Percentiles rank a stretch among this genome's conserved stretches.
Evolutionary conservation across 2,329 filamentous ascomycete genomes (phyloP).

Genomic region (Cadophora sp.): DNA sequence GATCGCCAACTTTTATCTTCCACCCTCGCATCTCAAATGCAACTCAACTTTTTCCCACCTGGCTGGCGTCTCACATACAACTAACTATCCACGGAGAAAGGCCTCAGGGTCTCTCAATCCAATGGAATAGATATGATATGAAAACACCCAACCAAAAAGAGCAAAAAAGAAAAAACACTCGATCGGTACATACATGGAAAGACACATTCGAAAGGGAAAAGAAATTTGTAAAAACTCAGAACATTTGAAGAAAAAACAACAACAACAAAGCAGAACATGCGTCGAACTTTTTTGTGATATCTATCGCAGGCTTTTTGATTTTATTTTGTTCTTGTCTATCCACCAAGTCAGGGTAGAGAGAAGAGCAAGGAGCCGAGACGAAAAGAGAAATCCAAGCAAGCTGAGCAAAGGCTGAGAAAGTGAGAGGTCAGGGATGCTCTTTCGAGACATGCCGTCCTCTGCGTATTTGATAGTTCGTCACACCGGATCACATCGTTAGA

Average conservation of each 20-base stretch:
- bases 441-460: conserved; percentile 21
- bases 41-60: too few relatives aligned
- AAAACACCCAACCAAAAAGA: not conserved
- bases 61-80: too few relatives aligned
- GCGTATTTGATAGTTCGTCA: conserved; percentile 9
- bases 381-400: not conserved
- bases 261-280: not conserved
- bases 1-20: conserved; percentile 4
- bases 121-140: conserved; percentile 1
- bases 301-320: not conserved
- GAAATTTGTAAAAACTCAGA: not conserved
- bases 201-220: not conserved
- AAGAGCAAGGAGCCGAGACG: not conserved
- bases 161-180: not conserved
- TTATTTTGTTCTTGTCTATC: conserved; percentile 5
- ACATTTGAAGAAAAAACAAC: not conserved
- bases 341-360: not conserved
- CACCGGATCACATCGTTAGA: conserved; percentile 18
- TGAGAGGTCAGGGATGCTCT: conserved; percentile 22
- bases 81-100: not conserved
- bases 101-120: conserved; percentile 1
- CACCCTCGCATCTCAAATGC: too few relatives aligned
- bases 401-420: not conserved
- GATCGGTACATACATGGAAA: not conserved
- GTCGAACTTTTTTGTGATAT: not conserved